Percentiles rank a stretch among this genome's conserved stretches.
phyloP scores from a whole-genome alignment of 2,329 filamentous ascomycete species.

The Aspergillus awamori region DNA sequence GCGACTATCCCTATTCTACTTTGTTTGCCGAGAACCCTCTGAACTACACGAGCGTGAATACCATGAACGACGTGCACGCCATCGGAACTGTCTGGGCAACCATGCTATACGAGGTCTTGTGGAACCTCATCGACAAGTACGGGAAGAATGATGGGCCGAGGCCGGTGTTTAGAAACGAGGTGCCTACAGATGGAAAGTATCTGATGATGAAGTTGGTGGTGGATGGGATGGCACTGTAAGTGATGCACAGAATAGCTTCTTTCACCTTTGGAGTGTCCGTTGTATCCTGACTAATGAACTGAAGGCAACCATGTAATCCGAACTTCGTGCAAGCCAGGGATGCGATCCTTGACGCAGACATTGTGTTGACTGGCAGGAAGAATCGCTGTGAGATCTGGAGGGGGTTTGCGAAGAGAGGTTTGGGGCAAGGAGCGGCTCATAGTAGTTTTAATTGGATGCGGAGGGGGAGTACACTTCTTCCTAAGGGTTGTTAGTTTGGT shows the following conservation, averaged over 20 bases:
- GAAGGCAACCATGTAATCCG: conserved; percentile 23
- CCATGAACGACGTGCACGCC: conserved; percentile 11
- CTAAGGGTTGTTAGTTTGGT: not conserved
- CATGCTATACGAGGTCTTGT: conserved; percentile 22
- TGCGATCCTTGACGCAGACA: conserved; percentile 21
- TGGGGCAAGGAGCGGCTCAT: conserved; percentile 14
- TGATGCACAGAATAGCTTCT: not conserved
- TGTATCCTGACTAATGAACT: not conserved
- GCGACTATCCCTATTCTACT: conserved; percentile 20
- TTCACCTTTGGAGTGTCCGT: too few species aligned
- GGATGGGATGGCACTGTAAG: conserved; percentile 22
- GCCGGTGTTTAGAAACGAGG: conserved; percentile 6
- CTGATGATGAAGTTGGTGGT: conserved; percentile 22
- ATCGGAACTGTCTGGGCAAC: conserved; percentile 20
- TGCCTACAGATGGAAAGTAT: conserved; percentile 20
- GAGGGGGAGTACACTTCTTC: not conserved
- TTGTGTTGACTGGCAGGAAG: conserved; percentile 12
- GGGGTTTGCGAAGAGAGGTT: conserved; percentile 20
- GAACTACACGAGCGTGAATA: conserved; percentile 16
- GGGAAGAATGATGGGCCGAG: conserved; percentile 16
- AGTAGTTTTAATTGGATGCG: not conserved
- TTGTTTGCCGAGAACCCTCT: conserved; percentile 14
- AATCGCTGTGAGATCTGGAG: conserved; percentile 23
- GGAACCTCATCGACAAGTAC: conserved; percentile 22
- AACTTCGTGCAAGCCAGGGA: conserved; percentile 20